These are phyloP conservation scores for Saccharomycopsis oosterbeekiorum DNA, from an alignment of 805 yeast genomes.

Conservation along the genomic window DNA sequence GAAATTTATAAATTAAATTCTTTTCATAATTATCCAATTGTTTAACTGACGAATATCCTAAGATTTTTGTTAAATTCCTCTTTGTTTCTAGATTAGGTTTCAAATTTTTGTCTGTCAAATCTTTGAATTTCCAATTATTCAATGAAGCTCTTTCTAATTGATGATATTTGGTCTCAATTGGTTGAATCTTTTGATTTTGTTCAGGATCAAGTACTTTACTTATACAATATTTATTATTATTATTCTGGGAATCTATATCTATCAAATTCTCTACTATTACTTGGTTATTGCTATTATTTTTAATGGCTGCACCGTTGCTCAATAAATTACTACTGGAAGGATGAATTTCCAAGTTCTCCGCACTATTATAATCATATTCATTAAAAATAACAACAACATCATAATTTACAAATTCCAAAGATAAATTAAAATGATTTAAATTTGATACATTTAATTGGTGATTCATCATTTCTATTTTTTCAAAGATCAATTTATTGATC, in stretches of 20 bases:
- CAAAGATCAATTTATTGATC: conserved; percentile 11
- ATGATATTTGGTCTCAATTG: conserved; percentile 81
- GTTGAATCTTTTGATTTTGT: conserved; percentile 50
- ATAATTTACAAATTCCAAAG: conserved; percentile 34
- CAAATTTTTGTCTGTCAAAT: conserved; percentile 53
- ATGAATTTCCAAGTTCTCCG: conserved; percentile 9
- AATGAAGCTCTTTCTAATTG: conserved; percentile 77
- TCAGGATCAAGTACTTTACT: conserved; percentile 58
- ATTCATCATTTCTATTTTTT: conserved; percentile 14
- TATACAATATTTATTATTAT: conserved; percentile 23
- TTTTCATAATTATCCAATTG: conserved; percentile 74
- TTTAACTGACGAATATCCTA: conserved; percentile 75
- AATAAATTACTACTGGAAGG: conserved; percentile 18
- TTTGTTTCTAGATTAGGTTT: conserved; percentile 82
- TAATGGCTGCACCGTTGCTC: background rate
- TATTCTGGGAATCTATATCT: conserved; percentile 23
- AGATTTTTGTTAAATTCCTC: conserved; percentile 58
- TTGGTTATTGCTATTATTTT: conserved; percentile 8
- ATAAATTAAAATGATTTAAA: conserved; percentile 23
- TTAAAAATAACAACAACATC: conserved; percentile 35
- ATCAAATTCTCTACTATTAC: conserved; percentile 23
- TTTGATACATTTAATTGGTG: conserved; percentile 9
- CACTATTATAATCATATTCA: conserved; percentile 24
- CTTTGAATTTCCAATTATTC: conserved; percentile 36
- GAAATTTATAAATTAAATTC: conserved; percentile 81